A percentile compares a stretch with the other conserved stretches of the same genome.
These are phyloP conservation scores for Saksenaea oblongispora DNA, from an alignment of 371 early-diverging fungal species.

Conservation along the genomic window DNA sequence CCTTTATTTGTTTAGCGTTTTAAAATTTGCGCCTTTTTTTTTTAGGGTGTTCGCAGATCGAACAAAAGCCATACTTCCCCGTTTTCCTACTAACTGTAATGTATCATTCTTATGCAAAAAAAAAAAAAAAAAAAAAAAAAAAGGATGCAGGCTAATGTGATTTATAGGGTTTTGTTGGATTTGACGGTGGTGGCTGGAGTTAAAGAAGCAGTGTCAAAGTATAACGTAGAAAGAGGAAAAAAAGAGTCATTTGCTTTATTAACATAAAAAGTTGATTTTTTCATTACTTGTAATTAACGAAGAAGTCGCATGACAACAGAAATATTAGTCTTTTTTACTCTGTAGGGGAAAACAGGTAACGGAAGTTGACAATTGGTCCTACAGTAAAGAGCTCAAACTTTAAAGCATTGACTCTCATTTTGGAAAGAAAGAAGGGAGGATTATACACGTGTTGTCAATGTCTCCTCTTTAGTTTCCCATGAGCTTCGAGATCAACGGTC, in stretches of 20 bases:
- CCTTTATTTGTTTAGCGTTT: background rate
- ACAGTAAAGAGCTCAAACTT: background rate
- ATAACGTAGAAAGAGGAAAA: no score
- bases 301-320: background rate
- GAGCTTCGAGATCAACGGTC: background rate
- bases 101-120: background rate
- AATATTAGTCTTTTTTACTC: background rate
- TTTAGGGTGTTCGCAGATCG: slow-evolving; percentile 81
- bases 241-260: no score
- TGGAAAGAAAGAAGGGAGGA: background rate
- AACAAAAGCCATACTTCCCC: slow-evolving; percentile 89
- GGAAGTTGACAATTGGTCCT: background rate
- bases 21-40: background rate
- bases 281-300: background rate
- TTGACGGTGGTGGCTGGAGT: slow-evolving; percentile 65
- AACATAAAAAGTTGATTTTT: background rate
- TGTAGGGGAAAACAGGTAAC: background rate
- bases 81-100: slow-evolving; percentile 83
- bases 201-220: slow-evolving; percentile 12
- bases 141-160: background rate
- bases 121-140: background rate
- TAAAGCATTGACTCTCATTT: background rate
- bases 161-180: slow-evolving; percentile 74
- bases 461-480: background rate
- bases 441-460: slow-evolving; percentile 4